phyloP scores from a whole-genome alignment of 164 flowering plant genomes.

The Berberis thunbergii region DNA sequence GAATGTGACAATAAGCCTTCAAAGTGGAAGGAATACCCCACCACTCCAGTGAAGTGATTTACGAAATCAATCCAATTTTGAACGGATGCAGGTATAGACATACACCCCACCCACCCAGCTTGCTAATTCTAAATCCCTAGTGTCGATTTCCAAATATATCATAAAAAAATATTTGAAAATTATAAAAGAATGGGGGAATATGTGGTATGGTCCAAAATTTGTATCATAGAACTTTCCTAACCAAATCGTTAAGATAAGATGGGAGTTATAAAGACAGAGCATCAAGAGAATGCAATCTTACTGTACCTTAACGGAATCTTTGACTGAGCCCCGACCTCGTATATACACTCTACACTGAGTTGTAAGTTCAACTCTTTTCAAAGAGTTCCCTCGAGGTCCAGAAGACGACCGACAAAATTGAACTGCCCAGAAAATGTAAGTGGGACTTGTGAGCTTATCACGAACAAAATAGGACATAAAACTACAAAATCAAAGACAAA shows the following conservation, averaged over 20 bases:
- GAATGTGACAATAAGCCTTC: neutral
- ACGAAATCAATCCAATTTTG: neutral
- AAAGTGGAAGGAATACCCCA: neutral
- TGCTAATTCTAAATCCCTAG: too few species aligned
- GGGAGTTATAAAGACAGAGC: neutral
- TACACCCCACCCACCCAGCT: too few species aligned
- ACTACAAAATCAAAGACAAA: neutral
- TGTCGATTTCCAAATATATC: too few species aligned
- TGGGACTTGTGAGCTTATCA: neutral
- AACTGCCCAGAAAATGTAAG: slow-evolving; percentile 33
- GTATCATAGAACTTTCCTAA: neutral
- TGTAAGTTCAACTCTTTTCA: slow-evolving; percentile 76
- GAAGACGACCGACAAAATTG: slow-evolving; percentile 80
- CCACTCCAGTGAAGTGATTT: neutral
- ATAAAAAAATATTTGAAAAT: too few species aligned
- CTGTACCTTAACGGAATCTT: slow-evolving; percentile 69
- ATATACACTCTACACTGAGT: slow-evolving; percentile 78
- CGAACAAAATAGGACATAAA: neutral
- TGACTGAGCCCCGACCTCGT: slow-evolving; percentile 77
- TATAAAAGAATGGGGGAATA: too few species aligned
- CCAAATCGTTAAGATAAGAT: neutral
- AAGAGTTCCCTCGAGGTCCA: slow-evolving; percentile 87
- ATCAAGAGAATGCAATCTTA: neutral
- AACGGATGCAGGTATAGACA: too few species aligned
- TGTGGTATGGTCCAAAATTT: too few species aligned